Evolutionary conservation across 169 alveolate species (phyloP).

Genomic region (Eimeria mitis): DNA sequence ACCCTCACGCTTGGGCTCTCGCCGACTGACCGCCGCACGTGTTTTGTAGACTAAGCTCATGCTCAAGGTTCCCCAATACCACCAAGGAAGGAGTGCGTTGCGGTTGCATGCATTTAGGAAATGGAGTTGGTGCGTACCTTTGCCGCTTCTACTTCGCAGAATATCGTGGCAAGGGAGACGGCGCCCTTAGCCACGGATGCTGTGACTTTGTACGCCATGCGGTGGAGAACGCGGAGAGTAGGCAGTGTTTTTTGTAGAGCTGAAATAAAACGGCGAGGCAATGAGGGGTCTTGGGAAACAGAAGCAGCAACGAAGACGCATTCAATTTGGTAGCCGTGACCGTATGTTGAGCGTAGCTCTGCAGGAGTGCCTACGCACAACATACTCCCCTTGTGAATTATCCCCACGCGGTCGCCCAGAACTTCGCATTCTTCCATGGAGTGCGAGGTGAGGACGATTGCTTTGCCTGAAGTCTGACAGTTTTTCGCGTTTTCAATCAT

Average conservation of each 20-base stretch:
- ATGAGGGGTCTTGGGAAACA: constrained; percentile 31
- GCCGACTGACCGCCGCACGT: not conserved
- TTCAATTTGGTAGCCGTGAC: constrained; percentile 88
- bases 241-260: constrained; percentile 23
- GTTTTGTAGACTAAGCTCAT: not conserved
- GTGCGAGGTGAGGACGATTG: constrained; percentile 91
- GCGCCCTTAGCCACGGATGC: constrained; percentile 51
- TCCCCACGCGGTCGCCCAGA: constrained; percentile 92
- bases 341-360: constrained; percentile 88
- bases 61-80: not conserved
- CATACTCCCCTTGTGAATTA: constrained; percentile 88
- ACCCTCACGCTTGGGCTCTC: not conserved
- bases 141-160: constrained; percentile 53
- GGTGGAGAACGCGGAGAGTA: constrained; percentile 44
- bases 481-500: constrained; percentile 87
- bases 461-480: constrained; percentile 86
- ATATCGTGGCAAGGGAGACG: constrained; percentile 58
- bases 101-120: not conserved
- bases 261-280: constrained; percentile 25
- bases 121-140: not conserved
- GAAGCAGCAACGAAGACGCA: constrained; percentile 61
- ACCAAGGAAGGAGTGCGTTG: not conserved
- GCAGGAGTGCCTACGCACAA: constrained; percentile 88
- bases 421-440: constrained; percentile 94
- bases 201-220: constrained; percentile 72